Evolutionary conservation across 192 early-diverging fungal species (phyloP).

Genomic region (Phlyctochytrium arcticum): DNA sequence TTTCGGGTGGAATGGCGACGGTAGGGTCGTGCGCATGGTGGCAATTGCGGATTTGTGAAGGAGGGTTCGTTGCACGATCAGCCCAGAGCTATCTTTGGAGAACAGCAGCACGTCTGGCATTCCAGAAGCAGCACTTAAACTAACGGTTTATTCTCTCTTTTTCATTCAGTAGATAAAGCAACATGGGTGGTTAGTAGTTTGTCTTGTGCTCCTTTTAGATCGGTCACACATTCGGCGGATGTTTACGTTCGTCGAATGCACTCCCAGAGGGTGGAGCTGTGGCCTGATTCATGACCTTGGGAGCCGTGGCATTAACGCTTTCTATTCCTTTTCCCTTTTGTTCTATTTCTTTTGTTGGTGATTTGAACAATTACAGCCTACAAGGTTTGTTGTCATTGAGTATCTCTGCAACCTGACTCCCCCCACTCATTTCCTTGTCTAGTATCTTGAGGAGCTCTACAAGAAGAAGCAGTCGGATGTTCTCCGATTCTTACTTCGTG

Average conservation of each 20-base stretch:
- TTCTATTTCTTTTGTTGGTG: background rate
- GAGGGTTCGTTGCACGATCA: no score
- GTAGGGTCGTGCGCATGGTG: background rate
- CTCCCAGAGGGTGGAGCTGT: slow-evolving; percentile 27
- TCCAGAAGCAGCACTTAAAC: no score
- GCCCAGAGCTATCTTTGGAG: no score
- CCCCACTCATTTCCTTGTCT: background rate
- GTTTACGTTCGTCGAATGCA: background rate
- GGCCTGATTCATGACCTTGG: slow-evolving; percentile 28
- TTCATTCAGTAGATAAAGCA: slow-evolving; percentile 5
- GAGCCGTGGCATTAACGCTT: slow-evolving; percentile 2
- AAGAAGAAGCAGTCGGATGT: slow-evolving; percentile 99
- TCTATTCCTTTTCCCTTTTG: slow-evolving; percentile 1
- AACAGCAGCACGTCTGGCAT: no score
- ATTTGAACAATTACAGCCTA: slow-evolving; percentile 11
- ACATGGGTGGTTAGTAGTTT: slow-evolving; percentile 32
- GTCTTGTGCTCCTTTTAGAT: slow-evolving; percentile 16
- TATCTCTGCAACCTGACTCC: background rate
- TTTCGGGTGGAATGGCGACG: background rate
- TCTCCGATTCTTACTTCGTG: slow-evolving; percentile 96
- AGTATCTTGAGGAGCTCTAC: slow-evolving; percentile 78
- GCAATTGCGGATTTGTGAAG: background rate
- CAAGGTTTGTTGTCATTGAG: slow-evolving; percentile 11
- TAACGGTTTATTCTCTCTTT: background rate
- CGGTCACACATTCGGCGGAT: slow-evolving; percentile 18